Base-by-base conservation (phyloP, 208 protist species). In the Blastocrithidia nonstop region DNA sequence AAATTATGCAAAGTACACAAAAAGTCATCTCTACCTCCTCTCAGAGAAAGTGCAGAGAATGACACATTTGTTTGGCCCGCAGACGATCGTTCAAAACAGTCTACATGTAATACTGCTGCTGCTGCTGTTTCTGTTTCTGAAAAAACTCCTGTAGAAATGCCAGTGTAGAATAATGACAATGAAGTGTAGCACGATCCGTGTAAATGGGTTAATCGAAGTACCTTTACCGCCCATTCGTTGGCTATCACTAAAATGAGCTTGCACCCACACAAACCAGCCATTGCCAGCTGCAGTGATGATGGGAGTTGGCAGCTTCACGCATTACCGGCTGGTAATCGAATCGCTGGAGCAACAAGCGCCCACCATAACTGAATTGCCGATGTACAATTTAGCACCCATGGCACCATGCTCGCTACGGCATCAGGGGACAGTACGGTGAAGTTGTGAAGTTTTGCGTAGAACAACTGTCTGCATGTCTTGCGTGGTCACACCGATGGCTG, bases 341-440 rank as follows among this genome's bases (percentile, higher is more conserved):
- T 98, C 17, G 91, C 96, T 43, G 88, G 76, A 11, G 94, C 90
- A 15, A 87, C 95, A 24, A 94, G 92, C 1, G 33, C 27, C 13
- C 96, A 98, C 71, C 62, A 67, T 46, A 94, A 93, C 58, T 98
- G 93, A 92, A 61, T 96, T 28, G 61, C 78, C 17, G 54, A 66
- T 45, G 55, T 91, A 20, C 75, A 61, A n/a, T 86, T 96, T 60
- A 74, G 92, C 57, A 85, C 89, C 1, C 61, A 62, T 33, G 93
- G 94, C 35, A 89, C 88, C n/a, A 90, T 95, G 66, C 62, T 96
- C 6, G 94, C 88, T 2, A 97, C 96, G 7, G 71, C 62, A 11
- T 94, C 88, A n/a, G 95, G 93, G 7, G 96, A 98, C 54, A 84
- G 92, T 53, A 96, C 93, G 2, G 79, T 98, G 29, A 96, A 96